A percentile compares a stretch with the other conserved stretches of the same genome.
Evolutionary conservation across 2,329 filamentous ascomycete species (phyloP).

Genomic region (Fusarium irregulare): DNA sequence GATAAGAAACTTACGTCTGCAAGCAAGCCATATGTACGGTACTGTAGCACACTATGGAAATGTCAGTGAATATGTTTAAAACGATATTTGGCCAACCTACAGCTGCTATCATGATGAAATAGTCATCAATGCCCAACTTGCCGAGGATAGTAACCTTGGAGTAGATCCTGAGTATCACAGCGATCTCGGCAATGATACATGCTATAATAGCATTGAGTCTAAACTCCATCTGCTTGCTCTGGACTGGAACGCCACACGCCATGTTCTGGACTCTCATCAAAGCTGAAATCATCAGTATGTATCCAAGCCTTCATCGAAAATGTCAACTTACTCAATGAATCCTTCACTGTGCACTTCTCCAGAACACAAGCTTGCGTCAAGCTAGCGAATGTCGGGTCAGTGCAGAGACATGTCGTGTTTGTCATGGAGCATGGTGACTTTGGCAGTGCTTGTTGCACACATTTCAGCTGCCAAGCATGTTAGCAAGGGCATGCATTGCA

Average conservation of each 20-base stretch:
- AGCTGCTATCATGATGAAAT: conserved; percentile 27
- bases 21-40: conserved; percentile 30
- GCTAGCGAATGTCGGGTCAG: conserved; percentile 26
- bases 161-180: conserved; percentile 24
- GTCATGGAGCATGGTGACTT: conserved; percentile 25
- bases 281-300: background rate
- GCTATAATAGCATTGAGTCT: conserved; percentile 25
- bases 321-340: conserved; percentile 21
- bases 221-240: conserved; percentile 32
- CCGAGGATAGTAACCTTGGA: conserved; percentile 28
- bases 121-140: conserved; percentile 28
- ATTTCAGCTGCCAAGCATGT: conserved; percentile 22
- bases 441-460: conserved; percentile 21
- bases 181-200: conserved; percentile 26
- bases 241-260: conserved; percentile 27
- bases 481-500: background rate
- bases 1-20: conserved; percentile 6
- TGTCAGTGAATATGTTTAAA: background rate
- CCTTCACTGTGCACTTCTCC: conserved; percentile 30
- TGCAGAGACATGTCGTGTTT: conserved; percentile 35
- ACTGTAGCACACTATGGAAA: conserved; percentile 21
- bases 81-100: too few species aligned
- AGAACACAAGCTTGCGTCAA: conserved; percentile 28
- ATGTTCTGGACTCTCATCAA: conserved; percentile 23
- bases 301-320: accelerated